Evolutionary conservation across 73 alveolate species (phyloP), one percentile per base, ranked within the genome.

Genomic region (Effrenium voratum): DNA sequence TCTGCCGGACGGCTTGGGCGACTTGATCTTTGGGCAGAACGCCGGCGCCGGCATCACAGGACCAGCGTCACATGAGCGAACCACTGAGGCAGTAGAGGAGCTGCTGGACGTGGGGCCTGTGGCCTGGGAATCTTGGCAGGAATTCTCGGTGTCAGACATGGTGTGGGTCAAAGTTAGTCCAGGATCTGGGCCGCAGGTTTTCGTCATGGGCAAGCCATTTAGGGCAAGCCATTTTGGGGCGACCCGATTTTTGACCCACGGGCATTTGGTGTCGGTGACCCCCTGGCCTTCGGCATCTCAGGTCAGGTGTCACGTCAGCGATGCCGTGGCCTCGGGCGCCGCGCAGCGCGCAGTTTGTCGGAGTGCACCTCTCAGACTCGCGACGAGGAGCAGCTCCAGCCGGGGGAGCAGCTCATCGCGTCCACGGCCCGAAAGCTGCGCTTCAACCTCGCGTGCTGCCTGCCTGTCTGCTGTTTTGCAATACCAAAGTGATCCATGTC

Each of bases 1-100:
- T 41, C 57, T 90, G 6, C 97, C 97, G 0, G 97, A 90, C 38
- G 97, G 97, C n/a, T 75, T 66, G 43, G 97, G 97, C 22, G 97
- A 90, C 46, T 55, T 90, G 87, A 90, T 90, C 75, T 90, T 90
- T 43, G 97, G 97, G 16, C 87, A 90, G 43, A 90, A 68, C 45
- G 97, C 76, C 76, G 12, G 34, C 36, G 83, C 44, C 49, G 45
- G 32, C 5, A 16, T 4, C 1, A 26, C 12, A 70, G 70, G 45
- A 36, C 16, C 26, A 36, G 32, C 13, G 24, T 10, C 5, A 36
- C 44, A 68, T 68, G 41, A 36, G 34, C 26, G 13, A 34, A 28
- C 41, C 19, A 68, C 80, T 32, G 24, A 88, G 96, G 96, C 96
- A 4, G 96, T 88, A 1, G 52, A 49, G 22, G 96, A 88, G 86